phyloP scores from a whole-genome alignment of 1,284 basidiomycete genomes.

The Pseudozyma sp. region DNA sequence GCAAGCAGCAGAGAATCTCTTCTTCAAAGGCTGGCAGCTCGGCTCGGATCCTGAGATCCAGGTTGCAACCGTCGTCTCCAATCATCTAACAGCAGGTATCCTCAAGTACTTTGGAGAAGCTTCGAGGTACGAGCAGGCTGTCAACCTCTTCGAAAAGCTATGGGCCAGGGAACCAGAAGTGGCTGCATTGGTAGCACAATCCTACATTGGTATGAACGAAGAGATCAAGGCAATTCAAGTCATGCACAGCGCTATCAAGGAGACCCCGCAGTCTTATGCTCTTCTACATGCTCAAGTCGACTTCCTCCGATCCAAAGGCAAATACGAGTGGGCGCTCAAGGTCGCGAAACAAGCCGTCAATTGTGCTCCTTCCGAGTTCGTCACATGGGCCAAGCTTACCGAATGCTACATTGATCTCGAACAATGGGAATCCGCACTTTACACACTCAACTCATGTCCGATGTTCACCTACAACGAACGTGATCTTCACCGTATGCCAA shows the following conservation, averaged over 20 bases:
- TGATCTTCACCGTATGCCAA: constrained; percentile 88
- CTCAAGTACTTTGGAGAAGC: constrained; percentile 97
- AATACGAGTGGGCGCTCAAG: constrained; percentile 85
- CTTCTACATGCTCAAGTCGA: constrained; percentile 94
- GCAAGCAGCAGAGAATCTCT: constrained; percentile 88
- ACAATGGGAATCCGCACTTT: constrained; percentile 85
- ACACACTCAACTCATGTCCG: constrained; percentile 97
- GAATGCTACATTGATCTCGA: constrained; percentile 91
- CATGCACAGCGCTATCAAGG: constrained; percentile 84
- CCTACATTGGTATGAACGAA: constrained; percentile 96
- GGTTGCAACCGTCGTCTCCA: constrained; percentile 96
- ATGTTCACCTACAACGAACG: constrained; percentile 99
- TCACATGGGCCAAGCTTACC: constrained; percentile 97
- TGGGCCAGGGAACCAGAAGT: constrained; percentile 88
- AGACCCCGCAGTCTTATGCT: constrained; percentile 90
- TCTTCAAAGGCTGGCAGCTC: constrained; percentile 96
- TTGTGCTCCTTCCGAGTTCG: constrained; percentile 95
- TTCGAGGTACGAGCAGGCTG: constrained; percentile 84
- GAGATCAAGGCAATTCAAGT: constrained; percentile 98
- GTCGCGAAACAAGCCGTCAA: constrained; percentile 93
- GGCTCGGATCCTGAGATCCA: constrained; percentile 98
- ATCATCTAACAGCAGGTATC: constrained; percentile 92
- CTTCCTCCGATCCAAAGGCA: constrained; percentile 82
- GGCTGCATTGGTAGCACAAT: constrained; percentile 84
- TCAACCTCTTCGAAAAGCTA: constrained; percentile 94